Conservation (phyloP, 2,329 filamentous ascomycete species). For the Seiridium unicorne region DNA sequence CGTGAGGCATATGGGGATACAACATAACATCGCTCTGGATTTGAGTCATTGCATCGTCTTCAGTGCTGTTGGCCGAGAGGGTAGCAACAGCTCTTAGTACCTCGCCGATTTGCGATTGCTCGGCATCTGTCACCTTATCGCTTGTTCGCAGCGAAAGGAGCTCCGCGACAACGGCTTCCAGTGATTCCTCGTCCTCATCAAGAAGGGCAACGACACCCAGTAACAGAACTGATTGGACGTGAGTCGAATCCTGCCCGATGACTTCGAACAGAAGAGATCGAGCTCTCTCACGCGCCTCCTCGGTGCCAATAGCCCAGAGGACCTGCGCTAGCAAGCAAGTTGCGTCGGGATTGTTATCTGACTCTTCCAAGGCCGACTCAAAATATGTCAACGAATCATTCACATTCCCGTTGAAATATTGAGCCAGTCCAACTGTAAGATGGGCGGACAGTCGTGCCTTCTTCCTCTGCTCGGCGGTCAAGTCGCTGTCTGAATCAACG, state of each 20-base stretch:
- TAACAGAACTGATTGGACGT: slow-evolving; percentile 77
- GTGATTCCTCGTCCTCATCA: slow-evolving; percentile 73
- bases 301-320: slow-evolving; percentile 83
- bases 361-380: slow-evolving; percentile 75
- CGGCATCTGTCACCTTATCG: slow-evolving; percentile 58
- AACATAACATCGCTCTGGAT: slow-evolving; percentile 78
- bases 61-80: slow-evolving; percentile 46
- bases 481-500: slow-evolving; percentile 66
- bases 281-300: slow-evolving; percentile 72
- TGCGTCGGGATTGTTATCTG: slow-evolving; percentile 73
- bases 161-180: slow-evolving; percentile 78
- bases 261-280: slow-evolving; percentile 77
- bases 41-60: slow-evolving; percentile 58
- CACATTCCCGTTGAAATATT: slow-evolving; percentile 68
- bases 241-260: slow-evolving; percentile 70
- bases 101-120: slow-evolving; percentile 70
- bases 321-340: slow-evolving; percentile 88
- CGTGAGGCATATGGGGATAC: slow-evolving; percentile 72
- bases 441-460: slow-evolving; percentile 81
- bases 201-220: slow-evolving; percentile 82
- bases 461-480: slow-evolving; percentile 62
- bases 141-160: slow-evolving; percentile 70
- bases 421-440: slow-evolving; percentile 79
- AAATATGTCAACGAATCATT: slow-evolving; percentile 76
- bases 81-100: slow-evolving; percentile 73